phyloP scores from a whole-genome alignment of 2,329 filamentous ascomycete genomes.

The Fusarium fracticaudum region DNA sequence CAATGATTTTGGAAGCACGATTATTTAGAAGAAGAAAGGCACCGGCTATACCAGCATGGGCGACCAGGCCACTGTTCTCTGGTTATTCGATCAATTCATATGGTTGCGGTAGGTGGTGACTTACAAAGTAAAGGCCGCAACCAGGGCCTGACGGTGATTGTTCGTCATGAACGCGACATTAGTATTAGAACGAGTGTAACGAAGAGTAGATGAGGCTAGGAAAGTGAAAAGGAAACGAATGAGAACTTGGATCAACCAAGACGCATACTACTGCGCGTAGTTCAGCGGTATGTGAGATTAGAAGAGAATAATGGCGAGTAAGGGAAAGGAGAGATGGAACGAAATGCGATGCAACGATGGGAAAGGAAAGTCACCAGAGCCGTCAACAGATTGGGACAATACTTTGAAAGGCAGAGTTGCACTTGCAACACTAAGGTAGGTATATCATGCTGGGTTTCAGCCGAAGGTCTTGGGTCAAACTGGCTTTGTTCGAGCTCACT shows the following conservation, averaged over 20 bases:
- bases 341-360: conserved; percentile 22
- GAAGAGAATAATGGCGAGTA: conserved; percentile 27
- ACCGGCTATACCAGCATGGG: conserved; percentile 60
- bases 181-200: conserved; percentile 43
- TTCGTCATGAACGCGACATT: conserved; percentile 54
- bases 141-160: conserved; percentile 58
- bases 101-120: conserved; percentile 28
- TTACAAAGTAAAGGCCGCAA: conserved; percentile 66
- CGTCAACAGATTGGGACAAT: conserved; percentile 7
- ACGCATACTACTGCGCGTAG: conserved; percentile 22
- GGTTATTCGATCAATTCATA: conserved; percentile 39
- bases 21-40: conserved; percentile 58
- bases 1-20: conserved; percentile 59
- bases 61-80: conserved; percentile 58
- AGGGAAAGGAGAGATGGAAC: conserved; percentile 18
- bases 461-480: conserved; percentile 40
- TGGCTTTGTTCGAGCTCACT: conserved; percentile 40
- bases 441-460: conserved; percentile 32
- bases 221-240: conserved; percentile 18
- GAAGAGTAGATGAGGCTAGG: conserved; percentile 46
- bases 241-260: conserved; percentile 34
- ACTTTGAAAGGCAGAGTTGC: conserved; percentile 21
- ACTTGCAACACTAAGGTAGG: conserved; percentile 26
- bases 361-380: conserved; percentile 8
- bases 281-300: conserved; percentile 24